Evolutionary conservation across 306 rosid genomes (phyloP), one percentile per base, ranked within the genome.

Genomic region (Clitoria ternatea): DNA sequence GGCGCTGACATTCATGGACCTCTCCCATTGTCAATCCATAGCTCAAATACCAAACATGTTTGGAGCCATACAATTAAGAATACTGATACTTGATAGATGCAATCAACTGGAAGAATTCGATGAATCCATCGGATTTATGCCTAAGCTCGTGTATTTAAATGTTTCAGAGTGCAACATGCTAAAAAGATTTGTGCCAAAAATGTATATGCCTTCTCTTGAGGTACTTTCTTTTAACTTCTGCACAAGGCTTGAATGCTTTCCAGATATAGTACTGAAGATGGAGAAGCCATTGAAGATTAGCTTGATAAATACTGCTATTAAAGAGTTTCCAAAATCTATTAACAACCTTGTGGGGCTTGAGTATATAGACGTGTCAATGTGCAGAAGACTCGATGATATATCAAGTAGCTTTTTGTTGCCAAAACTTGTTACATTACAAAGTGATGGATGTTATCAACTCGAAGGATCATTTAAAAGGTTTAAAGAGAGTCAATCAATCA

Each of bases 41-140:
- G 36, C 64, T 69, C 64, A 37, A 23, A 69, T 69, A 3, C 74
- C 74, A 44, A 24, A 67, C n/a, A 5, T 76, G 29, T 76, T 69
- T 32, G 39, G 22, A 57, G 66, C 54, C 3, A 52, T 40, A 60
- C 48, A 22, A 14, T 37, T 69, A 9, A 62, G 4, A 8, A 22
- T 8, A 6, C 50, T 77, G 20, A 5, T 2, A 39, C 3, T 69
- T 19, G 20, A 6, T 1, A 4, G n/a, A 1, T 76, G 70, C 40
- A 1, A 0, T 8, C 47, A 30, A 18, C 0, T 77, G 27, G 36
- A 9, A n/a, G 6, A 30, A 15, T 44, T 69, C 15, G 39, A 69
- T 37, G 23, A 52, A 49, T 48, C 73, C 14, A 7, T 67, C 32
- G 73, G 73, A 7, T 48, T 67, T 52, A n/a, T 69, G 64, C 63